These are phyloP conservation scores for Hippophae gyantsensis DNA, from an alignment of 306 rosid genomes.

Conservation along the genomic window DNA sequence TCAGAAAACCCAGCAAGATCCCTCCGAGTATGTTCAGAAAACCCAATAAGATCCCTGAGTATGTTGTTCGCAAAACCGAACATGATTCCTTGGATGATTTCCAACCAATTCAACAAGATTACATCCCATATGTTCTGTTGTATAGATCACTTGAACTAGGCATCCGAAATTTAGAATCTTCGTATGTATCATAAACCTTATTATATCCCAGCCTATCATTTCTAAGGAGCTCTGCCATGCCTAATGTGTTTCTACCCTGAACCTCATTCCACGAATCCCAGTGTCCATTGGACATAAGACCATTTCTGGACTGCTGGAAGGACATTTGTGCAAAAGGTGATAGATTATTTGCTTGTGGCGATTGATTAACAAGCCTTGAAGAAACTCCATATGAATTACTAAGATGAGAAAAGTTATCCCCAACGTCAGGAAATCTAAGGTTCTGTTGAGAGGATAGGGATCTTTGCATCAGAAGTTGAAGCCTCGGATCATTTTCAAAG, in stretches of 20 bases:
- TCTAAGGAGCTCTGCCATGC: constrained; percentile 65
- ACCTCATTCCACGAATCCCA: constrained; percentile 81
- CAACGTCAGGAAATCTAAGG: constrained; percentile 46
- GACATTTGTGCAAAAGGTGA: constrained; percentile 67
- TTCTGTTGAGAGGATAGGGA: constrained; percentile 63
- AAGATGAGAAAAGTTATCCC: constrained; percentile 49
- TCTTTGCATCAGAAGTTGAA: constrained; percentile 76
- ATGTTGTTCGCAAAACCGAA: no score
- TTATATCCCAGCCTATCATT: constrained; percentile 68
- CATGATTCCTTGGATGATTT: constrained; percentile 18
- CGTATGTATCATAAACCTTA: constrained; percentile 65
- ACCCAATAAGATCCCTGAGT: constrained; percentile 22
- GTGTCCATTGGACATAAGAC: constrained; percentile 55
- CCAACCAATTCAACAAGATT: constrained; percentile 19
- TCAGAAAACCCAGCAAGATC: no score
- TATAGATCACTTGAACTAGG: constrained; percentile 67
- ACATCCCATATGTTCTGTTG: constrained; percentile 81
- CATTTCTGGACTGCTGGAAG: constrained; percentile 62
- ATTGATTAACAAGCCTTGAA: constrained; percentile 60
- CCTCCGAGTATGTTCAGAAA: constrained; percentile 14
- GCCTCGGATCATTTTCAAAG: constrained; percentile 65
- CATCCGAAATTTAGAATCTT: constrained; percentile 74
- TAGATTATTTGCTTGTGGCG: constrained; percentile 57
- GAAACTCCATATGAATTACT: constrained; percentile 68
- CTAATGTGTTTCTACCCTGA: constrained; percentile 44